These are phyloP conservation scores for Fusarium sp. DNA, from an alignment of 2,329 filamentous ascomycete species.

Conservation along the genomic window DNA sequence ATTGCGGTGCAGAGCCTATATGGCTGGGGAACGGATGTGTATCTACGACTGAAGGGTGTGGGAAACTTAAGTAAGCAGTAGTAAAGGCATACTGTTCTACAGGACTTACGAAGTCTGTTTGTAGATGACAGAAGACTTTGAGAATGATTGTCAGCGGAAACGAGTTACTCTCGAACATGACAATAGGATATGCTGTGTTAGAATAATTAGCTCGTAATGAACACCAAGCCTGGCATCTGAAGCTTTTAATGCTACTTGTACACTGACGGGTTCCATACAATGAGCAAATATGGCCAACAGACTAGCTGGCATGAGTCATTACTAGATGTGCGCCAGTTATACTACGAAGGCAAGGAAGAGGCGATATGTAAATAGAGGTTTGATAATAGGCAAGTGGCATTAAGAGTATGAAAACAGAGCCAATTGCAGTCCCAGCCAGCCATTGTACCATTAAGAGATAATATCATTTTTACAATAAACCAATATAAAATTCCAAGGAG, in stretches of 20 bases:
- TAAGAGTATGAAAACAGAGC: conserved; percentile 28
- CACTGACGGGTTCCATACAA: background rate
- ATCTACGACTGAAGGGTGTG: conserved; percentile 73
- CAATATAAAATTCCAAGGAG: conserved; percentile 44
- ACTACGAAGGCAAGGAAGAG: background rate
- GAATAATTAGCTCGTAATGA: background rate
- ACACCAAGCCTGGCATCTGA: background rate
- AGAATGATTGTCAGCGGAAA: background rate
- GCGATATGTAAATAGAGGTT: background rate
- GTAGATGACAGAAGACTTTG: background rate
- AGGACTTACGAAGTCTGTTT: background rate
- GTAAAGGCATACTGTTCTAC: background rate
- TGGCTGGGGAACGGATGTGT: conserved; percentile 87
- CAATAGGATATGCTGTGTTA: background rate
- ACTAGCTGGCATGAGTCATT: background rate
- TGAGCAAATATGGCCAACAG: background rate
- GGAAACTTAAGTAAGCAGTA: conserved; percentile 62
- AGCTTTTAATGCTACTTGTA: background rate
- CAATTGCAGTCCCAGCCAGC: conserved; percentile 31
- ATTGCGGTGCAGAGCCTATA: conserved; percentile 95
- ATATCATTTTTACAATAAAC: conserved; percentile 41
- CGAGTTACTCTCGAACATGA: background rate
- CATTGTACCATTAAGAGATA: conserved; percentile 43
- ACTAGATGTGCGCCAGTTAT: background rate
- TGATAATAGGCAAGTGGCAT: conserved; percentile 27